A percentile compares a stretch with the other conserved stretches of the same genome.
phyloP scores from a whole-genome alignment of 257 asterid species.

The Thymus mandschuricus region DNA sequence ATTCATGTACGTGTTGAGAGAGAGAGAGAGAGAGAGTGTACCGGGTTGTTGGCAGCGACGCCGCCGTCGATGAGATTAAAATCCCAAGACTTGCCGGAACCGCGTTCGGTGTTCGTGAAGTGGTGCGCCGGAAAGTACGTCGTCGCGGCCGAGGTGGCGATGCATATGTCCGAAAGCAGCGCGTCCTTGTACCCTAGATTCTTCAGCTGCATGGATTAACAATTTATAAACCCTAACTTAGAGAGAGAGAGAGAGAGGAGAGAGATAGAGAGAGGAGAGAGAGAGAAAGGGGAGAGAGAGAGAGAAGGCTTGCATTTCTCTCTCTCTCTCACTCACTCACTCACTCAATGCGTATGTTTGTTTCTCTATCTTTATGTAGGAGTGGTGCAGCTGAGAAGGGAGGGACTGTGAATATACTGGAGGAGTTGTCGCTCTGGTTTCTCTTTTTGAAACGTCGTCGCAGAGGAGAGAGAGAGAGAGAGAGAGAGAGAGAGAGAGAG shows the following conservation, averaged over 20 bases:
- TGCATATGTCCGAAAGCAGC: slow-evolving; percentile 57
- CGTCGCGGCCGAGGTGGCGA: slow-evolving; percentile 68
- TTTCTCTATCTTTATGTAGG: slow-evolving; percentile 23
- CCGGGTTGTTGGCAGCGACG: slow-evolving; percentile 72
- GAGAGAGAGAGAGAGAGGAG: too few relatives aligned
- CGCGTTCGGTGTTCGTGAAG: slow-evolving; percentile 42
- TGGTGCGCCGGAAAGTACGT: slow-evolving; percentile 56
- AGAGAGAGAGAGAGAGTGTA: slow-evolving; percentile 1
- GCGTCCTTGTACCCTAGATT: slow-evolving; percentile 44
- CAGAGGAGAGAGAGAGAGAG: slow-evolving; percentile 64
- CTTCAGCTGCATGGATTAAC: slow-evolving; percentile 34
- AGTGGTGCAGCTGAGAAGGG: slow-evolving; percentile 4
- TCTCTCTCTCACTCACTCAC: neutral
- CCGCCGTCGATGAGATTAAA: slow-evolving; percentile 71
- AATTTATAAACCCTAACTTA: too few relatives aligned
- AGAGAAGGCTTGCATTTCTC: slow-evolving; percentile 21
- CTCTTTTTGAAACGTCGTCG: slow-evolving; percentile 41
- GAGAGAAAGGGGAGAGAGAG: too few relatives aligned
- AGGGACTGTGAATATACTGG: slow-evolving; percentile 54
- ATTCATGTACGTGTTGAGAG: neutral
- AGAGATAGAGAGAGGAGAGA: too few relatives aligned
- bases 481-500: slow-evolving; percentile 62
- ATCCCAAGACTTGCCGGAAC: slow-evolving; percentile 45
- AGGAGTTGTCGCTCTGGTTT: slow-evolving; percentile 54
- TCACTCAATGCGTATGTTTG: slow-evolving; percentile 21